Evolutionary conservation across 495 filamentous ascomycete species (phyloP).

Genomic region (Usnea hakonensis): DNA sequence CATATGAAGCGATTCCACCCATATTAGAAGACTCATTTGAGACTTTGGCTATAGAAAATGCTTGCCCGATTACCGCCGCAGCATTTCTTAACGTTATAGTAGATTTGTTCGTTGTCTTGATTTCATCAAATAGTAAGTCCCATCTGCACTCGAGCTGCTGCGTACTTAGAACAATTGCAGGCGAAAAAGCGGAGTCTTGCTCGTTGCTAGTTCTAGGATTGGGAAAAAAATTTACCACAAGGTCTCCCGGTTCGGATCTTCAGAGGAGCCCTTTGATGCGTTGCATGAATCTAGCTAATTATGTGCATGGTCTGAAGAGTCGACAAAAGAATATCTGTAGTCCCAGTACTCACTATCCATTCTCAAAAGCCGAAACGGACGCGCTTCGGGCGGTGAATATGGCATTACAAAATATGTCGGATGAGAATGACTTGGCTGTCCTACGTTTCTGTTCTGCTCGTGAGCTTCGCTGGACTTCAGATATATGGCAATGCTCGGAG

Average conservation of each 20-base stretch:
- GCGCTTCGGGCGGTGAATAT: not conserved
- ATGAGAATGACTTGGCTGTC: conserved; percentile 7
- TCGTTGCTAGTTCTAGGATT: not conserved
- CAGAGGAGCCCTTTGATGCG: not conserved
- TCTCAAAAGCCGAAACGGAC: not conserved
- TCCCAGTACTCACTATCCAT: not conserved
- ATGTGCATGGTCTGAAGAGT: not conserved
- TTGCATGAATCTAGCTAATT: not conserved
- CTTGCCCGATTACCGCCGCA: conserved; percentile 37
- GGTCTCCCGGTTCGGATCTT: not conserved
- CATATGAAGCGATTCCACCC: conserved; percentile 27
- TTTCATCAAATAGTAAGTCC: conserved; percentile 1
- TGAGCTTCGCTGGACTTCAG: not conserved
- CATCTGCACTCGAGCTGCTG: not conserved
- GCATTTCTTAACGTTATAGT: conserved; percentile 38
- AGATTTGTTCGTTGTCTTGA: conserved; percentile 25
- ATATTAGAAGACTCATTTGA: conserved; percentile 28
- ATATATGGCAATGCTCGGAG: not conserved
- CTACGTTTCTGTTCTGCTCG: conserved; percentile 1
- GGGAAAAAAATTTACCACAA: not conserved
- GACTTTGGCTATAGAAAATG: conserved; percentile 26
- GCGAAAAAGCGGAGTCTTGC: not conserved
- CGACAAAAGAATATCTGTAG: not conserved
- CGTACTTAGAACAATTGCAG: not conserved
- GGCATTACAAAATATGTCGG: conserved; percentile 8